Evolutionary conservation across 1,284 basidiomycete species (phyloP), one percentile per base, ranked within the genome.

Genomic region (Coniferiporia weirii): DNA sequence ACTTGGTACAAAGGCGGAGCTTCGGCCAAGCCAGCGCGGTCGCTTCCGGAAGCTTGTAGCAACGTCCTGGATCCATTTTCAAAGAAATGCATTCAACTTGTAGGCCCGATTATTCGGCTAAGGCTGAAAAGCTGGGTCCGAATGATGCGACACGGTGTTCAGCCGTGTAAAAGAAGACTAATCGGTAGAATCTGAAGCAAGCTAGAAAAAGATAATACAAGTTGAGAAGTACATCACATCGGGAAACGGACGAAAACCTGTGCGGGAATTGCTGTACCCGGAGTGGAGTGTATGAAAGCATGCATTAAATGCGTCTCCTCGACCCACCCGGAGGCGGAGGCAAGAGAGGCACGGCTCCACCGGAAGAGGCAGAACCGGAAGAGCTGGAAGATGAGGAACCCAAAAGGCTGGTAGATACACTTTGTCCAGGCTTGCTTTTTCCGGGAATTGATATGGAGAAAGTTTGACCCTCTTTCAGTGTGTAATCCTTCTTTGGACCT

Each of bases 381-480:
- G 63, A 64, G 17, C 67, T 67, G n/a, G 67, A 61, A 10, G 62
- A 65, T 9, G 67, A 64, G 27, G 27, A 27, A 52, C 54, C 59
- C n/a, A 81, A 64, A 27, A 78, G 65, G 66, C 67, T 75, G 5
- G 20, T 55, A 17, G 68, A 66, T 45, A 64, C 64, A 53, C 68
- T 60, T 34, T 61, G 62, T 5, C 72, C 63, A 27, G 72, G 63
- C 65, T 74, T 78, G 62, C 71, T 76, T 62, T 81, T 80, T 7
- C 93, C 93, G 7, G 95, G 95, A 60, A 98, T 90, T 53, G 83
- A 81, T 68, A 98, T 95, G 12, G 87, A 89, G 72, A 99, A 95
- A 0, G 95, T 98, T 70, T 99, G 91, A 13, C 97, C 97, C 67
- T 95, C 93, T 70, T 98, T 98, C 66, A 99, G 76, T 38, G 89